Evolutionary conservation across 2,329 filamentous ascomycete genomes (phyloP).

Genomic region (Dothidotthia symphoricarpi): DNA sequence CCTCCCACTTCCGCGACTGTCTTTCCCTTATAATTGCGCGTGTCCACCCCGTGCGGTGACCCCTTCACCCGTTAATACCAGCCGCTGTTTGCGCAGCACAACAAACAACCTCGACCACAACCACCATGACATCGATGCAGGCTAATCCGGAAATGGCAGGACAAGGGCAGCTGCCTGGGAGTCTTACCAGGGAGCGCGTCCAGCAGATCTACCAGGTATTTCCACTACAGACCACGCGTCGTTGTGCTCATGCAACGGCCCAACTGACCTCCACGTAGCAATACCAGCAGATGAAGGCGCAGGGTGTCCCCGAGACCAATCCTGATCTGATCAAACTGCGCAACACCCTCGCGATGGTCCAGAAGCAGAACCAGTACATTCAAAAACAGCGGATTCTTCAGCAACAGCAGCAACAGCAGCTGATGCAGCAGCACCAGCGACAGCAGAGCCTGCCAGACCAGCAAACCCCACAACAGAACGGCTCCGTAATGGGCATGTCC

Average conservation of each 20-base stretch:
- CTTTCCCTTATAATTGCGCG: slow-evolving; percentile 25
- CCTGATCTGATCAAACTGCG: slow-evolving; percentile 85
- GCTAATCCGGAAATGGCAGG: slow-evolving; percentile 66
- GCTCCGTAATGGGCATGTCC: slow-evolving; percentile 24
- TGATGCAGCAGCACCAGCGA: slow-evolving; percentile 51
- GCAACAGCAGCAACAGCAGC: slow-evolving; percentile 55
- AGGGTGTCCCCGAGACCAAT: slow-evolving; percentile 76
- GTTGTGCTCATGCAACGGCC: slow-evolving; percentile 6
- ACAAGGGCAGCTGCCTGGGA: slow-evolving; percentile 61
- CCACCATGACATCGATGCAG: slow-evolving; percentile 76
- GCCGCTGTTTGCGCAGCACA: slow-evolving; percentile 15
- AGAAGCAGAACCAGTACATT: slow-evolving; percentile 57
- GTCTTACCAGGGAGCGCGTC: slow-evolving; percentile 72
- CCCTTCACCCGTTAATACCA: slow-evolving; percentile 10
- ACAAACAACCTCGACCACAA: slow-evolving; percentile 11
- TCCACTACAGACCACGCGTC: slow-evolving; percentile 8
- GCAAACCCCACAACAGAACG: slow-evolving; percentile 53
- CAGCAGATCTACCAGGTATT: slow-evolving; percentile 70
- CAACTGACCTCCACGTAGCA: slow-evolving; percentile 60
- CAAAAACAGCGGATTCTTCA: slow-evolving; percentile 44
- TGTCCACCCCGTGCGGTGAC: slow-evolving; percentile 11
- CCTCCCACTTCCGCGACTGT: slow-evolving; percentile 23
- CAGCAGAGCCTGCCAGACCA: slow-evolving; percentile 55
- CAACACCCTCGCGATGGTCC: slow-evolving; percentile 70
- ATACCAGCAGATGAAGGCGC: slow-evolving; percentile 83